These are phyloP conservation scores for Chlorella sp. DNA, from an alignment of 139 green algal genomes.

Conservation along the genomic window DNA sequence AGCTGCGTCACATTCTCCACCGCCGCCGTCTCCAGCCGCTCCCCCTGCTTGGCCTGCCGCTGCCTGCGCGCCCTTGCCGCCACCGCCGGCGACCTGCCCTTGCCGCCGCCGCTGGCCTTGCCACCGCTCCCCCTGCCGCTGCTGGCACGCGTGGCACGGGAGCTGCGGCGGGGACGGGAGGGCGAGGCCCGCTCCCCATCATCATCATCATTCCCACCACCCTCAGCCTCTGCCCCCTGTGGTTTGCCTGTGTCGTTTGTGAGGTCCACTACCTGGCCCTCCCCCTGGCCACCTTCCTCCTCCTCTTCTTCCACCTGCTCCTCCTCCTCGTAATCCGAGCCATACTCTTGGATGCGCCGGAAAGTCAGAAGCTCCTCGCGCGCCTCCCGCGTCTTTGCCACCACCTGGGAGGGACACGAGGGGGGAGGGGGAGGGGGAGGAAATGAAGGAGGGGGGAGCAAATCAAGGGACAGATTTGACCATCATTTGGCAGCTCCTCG, in stretches of 20 bases:
- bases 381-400: constrained; percentile 17
- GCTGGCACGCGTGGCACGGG: not conserved
- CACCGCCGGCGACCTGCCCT: not conserved
- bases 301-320: not conserved
- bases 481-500: no score
- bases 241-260: no score
- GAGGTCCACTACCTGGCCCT: no score
- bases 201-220: no score
- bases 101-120: not conserved
- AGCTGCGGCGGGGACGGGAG: no score
- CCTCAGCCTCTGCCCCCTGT: no score
- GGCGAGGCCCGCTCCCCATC: no score
- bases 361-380: not conserved
- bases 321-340: not conserved
- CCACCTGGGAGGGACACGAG: not conserved
- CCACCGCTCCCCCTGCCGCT: not conserved
- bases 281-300: not conserved
- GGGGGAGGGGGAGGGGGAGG: not conserved
- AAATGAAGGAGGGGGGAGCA: not conserved
- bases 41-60: not conserved
- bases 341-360: not conserved
- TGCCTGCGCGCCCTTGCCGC: constrained; percentile 3
- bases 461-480: not conserved
- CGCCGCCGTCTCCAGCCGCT: constrained; percentile 37
- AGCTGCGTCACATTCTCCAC: constrained; percentile 60